Conservation (phyloP, 2,329 filamentous ascomycete species). For the Pseudogymnoascus sp. region DNA sequence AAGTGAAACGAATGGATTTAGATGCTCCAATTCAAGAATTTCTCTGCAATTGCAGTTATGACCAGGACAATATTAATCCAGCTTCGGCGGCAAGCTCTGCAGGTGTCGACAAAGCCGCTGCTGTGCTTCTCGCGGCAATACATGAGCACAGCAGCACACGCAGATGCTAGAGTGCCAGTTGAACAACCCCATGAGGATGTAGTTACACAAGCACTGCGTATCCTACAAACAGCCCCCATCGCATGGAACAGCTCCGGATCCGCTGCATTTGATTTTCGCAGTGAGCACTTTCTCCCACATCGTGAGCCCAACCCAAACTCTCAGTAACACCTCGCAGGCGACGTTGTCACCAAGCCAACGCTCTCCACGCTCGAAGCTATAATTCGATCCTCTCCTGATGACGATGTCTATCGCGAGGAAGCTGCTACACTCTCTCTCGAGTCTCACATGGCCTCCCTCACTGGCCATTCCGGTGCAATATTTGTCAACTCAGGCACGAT, state of each 20-base stretch:
- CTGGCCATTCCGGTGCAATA: constrained; percentile 67
- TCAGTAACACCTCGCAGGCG: constrained; percentile 35
- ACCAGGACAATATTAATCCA: not conserved
- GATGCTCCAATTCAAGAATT: not conserved
- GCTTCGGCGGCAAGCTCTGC: not conserved
- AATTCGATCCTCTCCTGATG: constrained; percentile 61
- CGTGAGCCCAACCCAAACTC: too few relatives aligned
- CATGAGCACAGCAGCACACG: not conserved
- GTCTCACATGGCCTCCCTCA: constrained; percentile 60
- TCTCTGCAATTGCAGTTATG: not conserved
- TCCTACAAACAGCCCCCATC: constrained; percentile 7
- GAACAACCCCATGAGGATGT: not conserved
- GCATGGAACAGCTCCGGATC: constrained; percentile 26
- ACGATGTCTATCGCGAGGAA: constrained; percentile 80
- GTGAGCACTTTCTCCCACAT: constrained; percentile 14
- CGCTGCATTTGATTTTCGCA: constrained; percentile 29
- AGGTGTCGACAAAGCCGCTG: not conserved
- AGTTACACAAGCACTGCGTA: not conserved
- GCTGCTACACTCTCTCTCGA: constrained; percentile 70
- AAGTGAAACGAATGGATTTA: not conserved
- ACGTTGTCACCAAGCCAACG: constrained; percentile 69
- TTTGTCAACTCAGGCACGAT: constrained; percentile 87
- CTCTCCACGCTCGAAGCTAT: constrained; percentile 75
- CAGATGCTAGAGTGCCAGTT: not conserved
- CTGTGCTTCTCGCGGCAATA: not conserved